These are phyloP conservation scores for Rugiboletus extremiorientalis DNA, from an alignment of 1,284 basidiomycete genomes.

Conservation along the genomic window DNA sequence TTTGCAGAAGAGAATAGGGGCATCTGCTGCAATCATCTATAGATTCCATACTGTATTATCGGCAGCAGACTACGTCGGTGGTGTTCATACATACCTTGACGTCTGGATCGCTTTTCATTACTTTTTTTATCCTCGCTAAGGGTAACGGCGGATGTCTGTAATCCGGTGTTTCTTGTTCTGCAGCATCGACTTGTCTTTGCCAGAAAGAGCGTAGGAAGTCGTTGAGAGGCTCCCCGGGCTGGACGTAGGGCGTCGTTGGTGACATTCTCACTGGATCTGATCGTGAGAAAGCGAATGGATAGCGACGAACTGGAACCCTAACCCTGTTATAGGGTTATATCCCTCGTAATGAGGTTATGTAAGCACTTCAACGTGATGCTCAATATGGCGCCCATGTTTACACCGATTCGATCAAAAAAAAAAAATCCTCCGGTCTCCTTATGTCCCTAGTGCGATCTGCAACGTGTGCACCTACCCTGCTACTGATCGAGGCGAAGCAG, in stretches of 20 bases:
- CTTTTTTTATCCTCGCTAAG: conserved; percentile 92
- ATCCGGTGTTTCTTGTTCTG: conserved; percentile 81
- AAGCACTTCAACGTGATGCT: too few relatives aligned
- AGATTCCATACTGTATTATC: neutral
- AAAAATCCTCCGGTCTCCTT: too few relatives aligned
- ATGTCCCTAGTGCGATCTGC: neutral
- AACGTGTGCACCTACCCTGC: neutral
- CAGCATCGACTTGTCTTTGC: conserved; percentile 78
- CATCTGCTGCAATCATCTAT: conserved; percentile 95
- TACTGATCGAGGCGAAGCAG: neutral
- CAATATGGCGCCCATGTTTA: too few relatives aligned
- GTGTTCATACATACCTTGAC: conserved; percentile 84
- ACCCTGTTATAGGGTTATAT: conserved; percentile 20
- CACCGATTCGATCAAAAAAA: too few relatives aligned
- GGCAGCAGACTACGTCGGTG: too few relatives aligned
- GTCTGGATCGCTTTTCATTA: conserved; percentile 97
- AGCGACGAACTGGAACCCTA: conserved; percentile 20
- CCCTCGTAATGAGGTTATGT: too few relatives aligned
- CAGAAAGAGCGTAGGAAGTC: conserved; percentile 81
- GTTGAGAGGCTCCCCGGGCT: conserved; percentile 72
- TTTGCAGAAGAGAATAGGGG: conserved; percentile 92
- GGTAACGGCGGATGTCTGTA: conserved; percentile 86
- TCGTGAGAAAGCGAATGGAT: conserved; percentile 20
- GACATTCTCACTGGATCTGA: conserved; percentile 24
- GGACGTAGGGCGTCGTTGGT: conserved; percentile 52